Conservation (phyloP, 306 rosid genomes). For the Abrus pulchellus region DNA sequence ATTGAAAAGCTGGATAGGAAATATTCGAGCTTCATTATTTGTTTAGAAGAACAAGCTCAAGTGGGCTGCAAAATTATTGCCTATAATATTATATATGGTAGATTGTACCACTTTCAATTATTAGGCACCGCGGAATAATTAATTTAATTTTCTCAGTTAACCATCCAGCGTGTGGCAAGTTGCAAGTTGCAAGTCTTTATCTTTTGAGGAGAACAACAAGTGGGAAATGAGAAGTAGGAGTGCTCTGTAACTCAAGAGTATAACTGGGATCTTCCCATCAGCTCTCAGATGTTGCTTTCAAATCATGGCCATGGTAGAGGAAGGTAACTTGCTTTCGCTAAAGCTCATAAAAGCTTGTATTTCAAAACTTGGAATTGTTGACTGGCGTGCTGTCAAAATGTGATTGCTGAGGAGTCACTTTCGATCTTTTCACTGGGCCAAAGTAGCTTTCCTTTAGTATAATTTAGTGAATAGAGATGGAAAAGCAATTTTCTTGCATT, state of each 20-base stretch:
- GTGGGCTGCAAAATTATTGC: slow-evolving; percentile 39
- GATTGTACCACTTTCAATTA: background rate
- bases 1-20: background rate
- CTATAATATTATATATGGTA: background rate
- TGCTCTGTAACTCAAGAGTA: slow-evolving; percentile 9
- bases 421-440: slow-evolving; percentile 18
- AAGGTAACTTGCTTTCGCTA: too few relatives aligned
- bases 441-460: slow-evolving; percentile 21
- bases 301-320: background rate
- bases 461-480: background rate
- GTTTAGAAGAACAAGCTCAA: slow-evolving; percentile 25
- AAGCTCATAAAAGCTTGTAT: too few relatives aligned
- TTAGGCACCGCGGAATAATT: background rate
- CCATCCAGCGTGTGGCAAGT: background rate
- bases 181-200: slow-evolving; percentile 12
- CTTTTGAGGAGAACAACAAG: slow-evolving; percentile 10
- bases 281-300: background rate
- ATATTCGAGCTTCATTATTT: background rate
- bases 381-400: background rate
- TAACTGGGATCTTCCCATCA: slow-evolving; percentile 15
- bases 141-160: background rate
- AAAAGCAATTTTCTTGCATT: slow-evolving; percentile 3
- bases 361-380: background rate
- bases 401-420: background rate
- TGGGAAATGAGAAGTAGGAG: background rate